These are phyloP conservation scores for Dendrobium officinale DNA, from an alignment of 106 monocot species.

Conservation along the genomic window DNA sequence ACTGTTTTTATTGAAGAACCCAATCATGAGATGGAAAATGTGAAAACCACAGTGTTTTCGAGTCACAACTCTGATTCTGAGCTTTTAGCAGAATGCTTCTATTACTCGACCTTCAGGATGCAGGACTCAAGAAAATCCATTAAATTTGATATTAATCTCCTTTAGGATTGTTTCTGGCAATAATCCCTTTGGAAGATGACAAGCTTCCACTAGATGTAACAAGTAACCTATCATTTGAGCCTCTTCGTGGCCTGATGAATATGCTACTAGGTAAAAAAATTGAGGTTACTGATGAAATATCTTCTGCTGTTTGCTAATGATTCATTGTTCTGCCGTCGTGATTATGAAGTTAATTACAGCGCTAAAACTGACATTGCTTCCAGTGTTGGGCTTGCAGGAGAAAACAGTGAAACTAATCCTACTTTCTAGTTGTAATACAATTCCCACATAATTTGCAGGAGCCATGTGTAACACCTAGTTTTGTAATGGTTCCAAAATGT, in stretches of 20 bases:
- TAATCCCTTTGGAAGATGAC: background rate
- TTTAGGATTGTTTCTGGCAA: background rate
- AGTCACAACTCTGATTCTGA: background rate
- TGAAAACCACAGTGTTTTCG: background rate
- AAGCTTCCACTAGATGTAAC: background rate
- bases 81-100: background rate
- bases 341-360: slow-evolving; percentile 3
- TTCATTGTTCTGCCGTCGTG: background rate
- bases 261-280: background rate
- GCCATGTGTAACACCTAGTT: background rate
- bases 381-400: background rate
- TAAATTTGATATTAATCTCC: slow-evolving; percentile 1
- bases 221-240: background rate
- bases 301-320: background rate
- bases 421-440: background rate
- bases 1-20: background rate
- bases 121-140: background rate
- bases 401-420: background rate
- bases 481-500: no score
- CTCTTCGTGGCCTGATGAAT: background rate
- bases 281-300: slow-evolving; percentile 5
- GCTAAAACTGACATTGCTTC: background rate
- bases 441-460: background rate
- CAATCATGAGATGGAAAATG: background rate
- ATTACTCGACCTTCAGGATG: background rate